phyloP scores from a whole-genome alignment of 495 filamentous ascomycete species.

The Podospora anserina region DNA sequence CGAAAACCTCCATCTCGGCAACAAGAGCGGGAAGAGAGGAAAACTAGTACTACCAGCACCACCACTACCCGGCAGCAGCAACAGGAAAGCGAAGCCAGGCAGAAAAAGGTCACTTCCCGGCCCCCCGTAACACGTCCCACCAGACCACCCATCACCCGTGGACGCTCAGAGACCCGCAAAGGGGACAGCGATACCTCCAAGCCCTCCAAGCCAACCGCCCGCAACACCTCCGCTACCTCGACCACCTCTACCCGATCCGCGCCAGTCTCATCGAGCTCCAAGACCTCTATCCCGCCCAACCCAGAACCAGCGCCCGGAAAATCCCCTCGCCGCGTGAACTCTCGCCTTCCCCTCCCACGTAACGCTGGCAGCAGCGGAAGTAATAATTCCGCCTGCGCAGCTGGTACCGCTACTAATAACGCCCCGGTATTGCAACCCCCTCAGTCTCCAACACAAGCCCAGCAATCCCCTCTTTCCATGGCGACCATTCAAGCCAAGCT shows the following conservation, averaged over 20 bases:
- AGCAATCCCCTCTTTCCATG: constrained; percentile 51
- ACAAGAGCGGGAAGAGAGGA: constrained; percentile 3
- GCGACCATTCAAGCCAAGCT: constrained; percentile 54
- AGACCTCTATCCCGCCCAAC: constrained; percentile 21
- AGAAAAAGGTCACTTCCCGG: constrained; percentile 4
- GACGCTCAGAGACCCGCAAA: constrained; percentile 15
- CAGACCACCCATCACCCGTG: constrained; percentile 14
- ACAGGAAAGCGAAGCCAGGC: constrained; percentile 2
- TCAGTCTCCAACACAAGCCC: constrained; percentile 10
- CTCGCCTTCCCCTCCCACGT: constrained; percentile 42
- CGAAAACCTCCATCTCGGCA: constrained; percentile 1
- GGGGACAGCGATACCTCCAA: neutral
- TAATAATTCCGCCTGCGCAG: neutral
- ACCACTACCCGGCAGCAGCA: constrained; percentile 4
- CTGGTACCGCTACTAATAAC: constrained; percentile 2
- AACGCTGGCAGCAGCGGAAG: constrained; percentile 19
- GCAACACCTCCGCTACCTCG: constrained; percentile 11
- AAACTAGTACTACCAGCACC: neutral
- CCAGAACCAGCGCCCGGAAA: constrained; percentile 18
- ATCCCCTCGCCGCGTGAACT: constrained; percentile 30
- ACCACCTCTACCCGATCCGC: constrained; percentile 16
- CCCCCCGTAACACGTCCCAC: constrained; percentile 11
- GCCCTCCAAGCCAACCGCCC: neutral
- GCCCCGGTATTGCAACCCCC: constrained; percentile 28
- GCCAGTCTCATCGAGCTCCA: constrained; percentile 9